These are phyloP conservation scores for Hypoxylon sp. DNA, from an alignment of 2,329 filamentous ascomycete genomes.

Conservation along the genomic window DNA sequence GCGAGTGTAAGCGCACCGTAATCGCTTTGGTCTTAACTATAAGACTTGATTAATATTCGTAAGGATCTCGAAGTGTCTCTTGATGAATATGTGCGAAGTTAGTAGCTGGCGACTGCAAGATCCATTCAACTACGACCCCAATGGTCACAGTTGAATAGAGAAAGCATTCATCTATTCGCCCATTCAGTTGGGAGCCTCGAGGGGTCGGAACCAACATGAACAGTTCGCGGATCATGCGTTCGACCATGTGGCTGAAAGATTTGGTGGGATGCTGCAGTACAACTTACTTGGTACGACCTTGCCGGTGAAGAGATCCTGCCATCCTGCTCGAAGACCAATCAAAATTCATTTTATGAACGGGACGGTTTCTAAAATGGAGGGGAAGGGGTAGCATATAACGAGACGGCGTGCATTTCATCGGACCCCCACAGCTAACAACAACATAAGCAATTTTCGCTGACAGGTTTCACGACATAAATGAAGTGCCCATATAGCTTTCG, in stretches of 20 bases:
- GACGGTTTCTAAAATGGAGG: conserved; percentile 6
- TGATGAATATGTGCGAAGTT: neutral
- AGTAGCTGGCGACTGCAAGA: neutral
- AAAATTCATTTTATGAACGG: neutral
- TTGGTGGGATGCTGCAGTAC: conserved; percentile 24
- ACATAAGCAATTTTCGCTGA: neutral
- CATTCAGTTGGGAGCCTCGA: conserved; percentile 1
- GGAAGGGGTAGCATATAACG: conserved; percentile 17
- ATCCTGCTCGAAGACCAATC: conserved; percentile 15
- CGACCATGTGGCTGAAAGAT: conserved; percentile 27
- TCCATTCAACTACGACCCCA: neutral
- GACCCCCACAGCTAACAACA: conserved; percentile 13
- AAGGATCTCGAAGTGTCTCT: neutral
- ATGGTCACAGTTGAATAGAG: neutral
- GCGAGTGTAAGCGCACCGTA: conserved; percentile 4
- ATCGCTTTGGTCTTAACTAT: neutral
- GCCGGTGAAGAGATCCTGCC: conserved; percentile 8
- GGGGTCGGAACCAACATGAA: conserved; percentile 1
- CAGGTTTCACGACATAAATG: conserved; percentile 18
- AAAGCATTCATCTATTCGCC: neutral
- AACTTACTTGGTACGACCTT: conserved; percentile 20
- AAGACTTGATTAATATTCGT: neutral
- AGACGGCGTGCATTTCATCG: conserved; percentile 16
- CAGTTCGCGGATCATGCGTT: conserved; percentile 4
- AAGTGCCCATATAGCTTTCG: neutral